A percentile compares a stretch with the other conserved stretches of the same genome.
Conservation (phyloP, 2,329 filamentous ascomycete genomes). For the Colletotrichum lupini region DNA sequence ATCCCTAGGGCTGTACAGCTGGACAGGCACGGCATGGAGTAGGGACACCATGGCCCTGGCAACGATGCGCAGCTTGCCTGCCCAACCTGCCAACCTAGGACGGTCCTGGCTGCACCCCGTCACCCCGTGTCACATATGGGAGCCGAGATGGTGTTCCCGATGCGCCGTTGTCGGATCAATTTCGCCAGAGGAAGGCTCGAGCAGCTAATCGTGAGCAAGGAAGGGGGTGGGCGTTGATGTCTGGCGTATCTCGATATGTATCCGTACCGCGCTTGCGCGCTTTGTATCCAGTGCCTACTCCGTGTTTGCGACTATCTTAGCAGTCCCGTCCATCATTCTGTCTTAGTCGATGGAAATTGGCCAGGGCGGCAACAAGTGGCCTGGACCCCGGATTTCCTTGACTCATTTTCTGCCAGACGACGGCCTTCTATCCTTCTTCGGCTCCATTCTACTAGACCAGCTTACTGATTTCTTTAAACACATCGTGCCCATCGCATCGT, state of each 20-base stretch:
- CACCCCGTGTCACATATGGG: conserved; percentile 5
- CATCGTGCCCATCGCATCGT: conserved; percentile 8
- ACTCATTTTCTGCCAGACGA: conserved; percentile 28
- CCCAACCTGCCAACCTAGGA: neutral
- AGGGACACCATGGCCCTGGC: neutral
- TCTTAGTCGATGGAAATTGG: neutral
- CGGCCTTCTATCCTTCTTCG: conserved; percentile 11
- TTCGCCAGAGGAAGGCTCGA: conserved; percentile 1
- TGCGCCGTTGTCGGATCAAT: conserved; percentile 25
- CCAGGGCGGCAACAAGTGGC: conserved; percentile 6
- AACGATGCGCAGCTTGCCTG: neutral
- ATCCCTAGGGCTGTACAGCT: neutral
- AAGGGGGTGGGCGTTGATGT: neutral
- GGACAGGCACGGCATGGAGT: neutral
- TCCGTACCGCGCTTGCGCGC: conserved; percentile 12
- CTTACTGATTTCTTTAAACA: conserved; percentile 29
- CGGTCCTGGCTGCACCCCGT: neutral
- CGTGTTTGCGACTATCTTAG: conserved; percentile 7
- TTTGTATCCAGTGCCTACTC: conserved; percentile 19
- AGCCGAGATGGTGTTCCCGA: conserved; percentile 5
- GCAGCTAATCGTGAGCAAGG: conserved; percentile 21
- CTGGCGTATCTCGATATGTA: neutral
- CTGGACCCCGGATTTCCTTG: conserved; percentile 36
- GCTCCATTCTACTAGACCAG: conserved; percentile 29
- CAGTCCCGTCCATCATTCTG: neutral